Base-by-base conservation (phyloP, 1,139 yeast species). In the Candida sp. region DNA sequence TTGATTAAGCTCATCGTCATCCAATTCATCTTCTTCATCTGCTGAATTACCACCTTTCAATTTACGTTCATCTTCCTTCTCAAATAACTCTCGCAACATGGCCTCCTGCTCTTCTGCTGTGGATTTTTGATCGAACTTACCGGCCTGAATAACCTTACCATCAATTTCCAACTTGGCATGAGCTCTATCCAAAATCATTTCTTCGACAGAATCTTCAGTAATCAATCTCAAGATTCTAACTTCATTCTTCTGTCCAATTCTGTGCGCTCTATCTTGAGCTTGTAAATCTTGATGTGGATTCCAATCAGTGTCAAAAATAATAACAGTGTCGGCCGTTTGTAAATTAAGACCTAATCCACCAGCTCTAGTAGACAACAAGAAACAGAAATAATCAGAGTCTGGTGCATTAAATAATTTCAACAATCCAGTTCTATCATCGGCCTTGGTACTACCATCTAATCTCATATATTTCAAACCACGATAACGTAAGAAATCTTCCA, bases 221-320 rank as follows among this genome's bases (percentile, higher is more conserved):
- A 87, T 86, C 50, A 87, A 75, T 63, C 95, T 75, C 56, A 87
- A 75, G 53, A 87, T 87, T 57, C 91, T 73, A 36, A 87, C 95
- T 60, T 85, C 95, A 58, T 87, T 86, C 70, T 87, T 87, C 61
- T 87, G 95, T 38, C 95, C 96, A 64, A 87, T 87, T 71, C 96
- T 79, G 67, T 87, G 95, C 0, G 95, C 95, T 69, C 96, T 79
- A 62, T 88, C 95, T 64, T 87, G 93, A 5, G 95, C 95, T 64
- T 87, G 96, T 57, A 87, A 77, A 79, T 87, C 95, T 63, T 87
- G 96, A 68, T 87, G 95, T 3, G 96, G 96, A 60, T 87, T 87
- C 93, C 95, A 87, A 72, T 87, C 96, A 5, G 95, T 85, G 60
- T 87, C 96, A 57, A 87, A 87, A 47, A 87, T 87, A 52, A 87